Percentiles rank a stretch among this genome's conserved stretches.
These are phyloP conservation scores for Pezicula radicicola DNA, from an alignment of 2,329 filamentous ascomycete genomes.

Conservation along the genomic window DNA sequence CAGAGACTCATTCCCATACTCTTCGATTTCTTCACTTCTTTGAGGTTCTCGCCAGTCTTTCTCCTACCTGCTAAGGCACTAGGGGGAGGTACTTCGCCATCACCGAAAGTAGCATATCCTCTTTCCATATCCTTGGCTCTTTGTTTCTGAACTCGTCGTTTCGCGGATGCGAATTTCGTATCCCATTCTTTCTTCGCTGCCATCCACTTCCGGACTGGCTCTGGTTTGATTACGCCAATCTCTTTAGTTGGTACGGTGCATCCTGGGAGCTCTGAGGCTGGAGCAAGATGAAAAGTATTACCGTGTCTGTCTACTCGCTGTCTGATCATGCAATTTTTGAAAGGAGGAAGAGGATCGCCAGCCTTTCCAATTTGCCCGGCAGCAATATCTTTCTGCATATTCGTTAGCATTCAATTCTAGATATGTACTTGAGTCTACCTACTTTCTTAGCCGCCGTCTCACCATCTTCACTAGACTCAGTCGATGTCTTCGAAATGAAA, in stretches of 20 bases:
- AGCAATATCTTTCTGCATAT: constrained; percentile 2
- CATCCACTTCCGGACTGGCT: constrained; percentile 81
- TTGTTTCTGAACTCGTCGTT: constrained; percentile 69
- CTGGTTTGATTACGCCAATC: constrained; percentile 77
- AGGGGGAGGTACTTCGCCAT: constrained; percentile 76
- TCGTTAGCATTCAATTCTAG: background rate
- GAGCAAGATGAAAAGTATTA: constrained; percentile 63
- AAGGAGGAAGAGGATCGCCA: constrained; percentile 77
- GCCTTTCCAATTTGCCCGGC: constrained; percentile 68
- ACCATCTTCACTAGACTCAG: constrained; percentile 35
- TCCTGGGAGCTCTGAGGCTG: constrained; percentile 60
- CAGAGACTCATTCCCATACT: constrained; percentile 79
- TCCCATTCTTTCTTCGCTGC: constrained; percentile 72
- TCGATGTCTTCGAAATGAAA: constrained; percentile 59
- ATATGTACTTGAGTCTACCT: background rate
- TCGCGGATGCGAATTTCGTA: constrained; percentile 64
- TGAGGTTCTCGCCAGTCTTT: constrained; percentile 41
- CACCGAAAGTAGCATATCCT: constrained; percentile 68
- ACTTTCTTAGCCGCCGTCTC: constrained; percentile 24
- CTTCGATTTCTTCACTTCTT: constrained; percentile 54
- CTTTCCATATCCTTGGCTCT: constrained; percentile 69
- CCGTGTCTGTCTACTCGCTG: constrained; percentile 82
- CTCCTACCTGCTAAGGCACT: constrained; percentile 76
- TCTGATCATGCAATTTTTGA: constrained; percentile 86
- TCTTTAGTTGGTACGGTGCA: constrained; percentile 60